Percentiles rank a stretch among this genome's conserved stretches.
phyloP scores from a whole-genome alignment of 2,329 filamentous ascomycete genomes.

The Lecanosticta acicola region DNA sequence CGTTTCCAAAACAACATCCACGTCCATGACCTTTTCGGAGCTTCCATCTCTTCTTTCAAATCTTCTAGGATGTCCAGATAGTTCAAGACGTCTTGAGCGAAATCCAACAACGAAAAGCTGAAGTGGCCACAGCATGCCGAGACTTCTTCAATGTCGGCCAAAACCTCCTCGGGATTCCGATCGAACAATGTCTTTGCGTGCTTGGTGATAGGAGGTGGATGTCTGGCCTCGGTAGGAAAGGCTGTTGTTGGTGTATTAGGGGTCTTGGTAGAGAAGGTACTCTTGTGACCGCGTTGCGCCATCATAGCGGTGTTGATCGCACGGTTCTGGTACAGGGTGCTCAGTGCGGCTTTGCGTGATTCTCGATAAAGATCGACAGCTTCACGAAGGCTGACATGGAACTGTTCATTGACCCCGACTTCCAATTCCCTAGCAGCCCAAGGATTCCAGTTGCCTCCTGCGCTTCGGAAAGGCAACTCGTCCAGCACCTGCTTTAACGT shows the following conservation, averaged over 20 bases:
- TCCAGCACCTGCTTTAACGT: slow-evolving; percentile 84
- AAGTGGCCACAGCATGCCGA: slow-evolving; percentile 97
- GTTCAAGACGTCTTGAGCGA: slow-evolving; percentile 80
- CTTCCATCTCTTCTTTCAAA: slow-evolving; percentile 61
- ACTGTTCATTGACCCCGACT: slow-evolving; percentile 72
- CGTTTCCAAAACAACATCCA: slow-evolving; percentile 76
- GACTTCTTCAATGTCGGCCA: slow-evolving; percentile 94
- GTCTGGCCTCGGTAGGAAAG: slow-evolving; percentile 12
- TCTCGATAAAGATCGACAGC: slow-evolving; percentile 74
- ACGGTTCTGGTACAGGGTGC: slow-evolving; percentile 74
- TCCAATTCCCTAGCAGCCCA: slow-evolving; percentile 48
- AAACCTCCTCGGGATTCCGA: slow-evolving; percentile 52
- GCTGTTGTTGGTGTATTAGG: slow-evolving; percentile 24
- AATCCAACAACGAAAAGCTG: slow-evolving; percentile 82
- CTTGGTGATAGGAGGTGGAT: background rate
- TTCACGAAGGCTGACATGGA: slow-evolving; percentile 71
- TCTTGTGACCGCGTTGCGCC: slow-evolving; percentile 57
- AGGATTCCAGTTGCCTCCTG: slow-evolving; percentile 13
- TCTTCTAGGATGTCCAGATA: slow-evolving; percentile 83
- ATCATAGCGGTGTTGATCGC: slow-evolving; percentile 52
- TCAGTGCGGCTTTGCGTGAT: slow-evolving; percentile 69
- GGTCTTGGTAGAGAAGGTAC: slow-evolving; percentile 39
- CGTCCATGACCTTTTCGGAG: slow-evolving; percentile 63
- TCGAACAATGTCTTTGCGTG: slow-evolving; percentile 18
- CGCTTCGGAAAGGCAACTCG: slow-evolving; percentile 67